Conservation (phyloP, 371 early-diverging fungal species). For the Gilbertella persicaria region DNA sequence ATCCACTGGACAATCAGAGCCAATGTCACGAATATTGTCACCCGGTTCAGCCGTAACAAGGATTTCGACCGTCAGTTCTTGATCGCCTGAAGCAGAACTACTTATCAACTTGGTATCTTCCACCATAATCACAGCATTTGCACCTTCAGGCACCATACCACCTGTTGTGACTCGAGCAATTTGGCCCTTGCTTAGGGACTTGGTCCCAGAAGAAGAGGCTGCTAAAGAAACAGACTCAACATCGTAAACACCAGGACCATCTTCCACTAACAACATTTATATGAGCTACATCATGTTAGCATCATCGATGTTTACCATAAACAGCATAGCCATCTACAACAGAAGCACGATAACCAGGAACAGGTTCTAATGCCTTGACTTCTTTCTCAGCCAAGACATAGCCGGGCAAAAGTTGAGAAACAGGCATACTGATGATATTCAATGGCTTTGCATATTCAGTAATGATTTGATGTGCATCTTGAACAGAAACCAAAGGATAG, state of each 20-base stretch:
- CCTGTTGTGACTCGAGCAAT: conserved; percentile 88
- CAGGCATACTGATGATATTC: conserved; percentile 36
- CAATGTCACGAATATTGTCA: conserved; percentile 80
- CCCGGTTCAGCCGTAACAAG: conserved; percentile 32
- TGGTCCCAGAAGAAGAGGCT: conserved; percentile 27
- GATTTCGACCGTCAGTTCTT: conserved; percentile 68
- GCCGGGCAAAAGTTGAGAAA: conserved; percentile 51
- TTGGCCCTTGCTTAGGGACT: conserved; percentile 52
- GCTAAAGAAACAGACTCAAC: conserved; percentile 69
- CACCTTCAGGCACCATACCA: conserved; percentile 79
- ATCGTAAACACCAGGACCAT: conserved; percentile 79
- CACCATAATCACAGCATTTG: conserved; percentile 91
- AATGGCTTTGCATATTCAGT: conserved; percentile 39
- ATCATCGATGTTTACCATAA: conserved; percentile 56
- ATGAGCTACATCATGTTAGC: neutral
- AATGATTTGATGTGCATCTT: conserved; percentile 66
- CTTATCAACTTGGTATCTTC: conserved; percentile 80
- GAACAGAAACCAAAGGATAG: conserved; percentile 76
- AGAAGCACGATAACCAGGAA: conserved; percentile 87
- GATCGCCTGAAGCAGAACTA: conserved; percentile 54
- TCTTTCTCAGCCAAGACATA: conserved; percentile 79
- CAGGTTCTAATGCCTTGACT: conserved; percentile 69
- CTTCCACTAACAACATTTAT: conserved; percentile 49
- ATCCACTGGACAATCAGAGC: conserved; percentile 72
- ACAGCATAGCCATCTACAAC: conserved; percentile 95